Base-by-base conservation (phyloP, 805 yeast genomes). In the Millerozyma acaciae region DNA sequence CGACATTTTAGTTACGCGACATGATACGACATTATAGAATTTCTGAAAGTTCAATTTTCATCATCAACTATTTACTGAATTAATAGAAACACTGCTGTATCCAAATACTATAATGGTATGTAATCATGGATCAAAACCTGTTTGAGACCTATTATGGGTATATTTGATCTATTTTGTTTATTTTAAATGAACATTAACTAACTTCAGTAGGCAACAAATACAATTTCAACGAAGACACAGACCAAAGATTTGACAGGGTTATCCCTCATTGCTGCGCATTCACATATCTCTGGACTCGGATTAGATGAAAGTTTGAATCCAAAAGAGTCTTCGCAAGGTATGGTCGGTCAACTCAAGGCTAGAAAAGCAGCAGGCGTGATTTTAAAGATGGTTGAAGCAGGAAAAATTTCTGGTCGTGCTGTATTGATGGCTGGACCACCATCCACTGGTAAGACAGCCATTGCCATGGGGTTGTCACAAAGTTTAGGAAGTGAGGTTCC, bases 401-500 rank as follows among this genome's bases (percentile, higher is more conserved):
- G 96, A 32, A 79, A 85, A 45, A 90, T 93, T 61, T 96, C 97
- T 15, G 99, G 99, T 17, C 77, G 97, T 46, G 97, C 97, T 1
- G 93, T 89, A 14, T 65, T 93, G 42, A 73, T 93, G 40, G 97
- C 98, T 0, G 99, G 99, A 25, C 97, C 97, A 8, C 98, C 98
- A 18, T 86, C 96, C 9, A 93, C 98, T 0, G 99, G 99, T 61
- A 93, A 93, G 60, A 93, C 99, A 3, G 99, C 99, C 23, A 76
- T 93, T 49, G 98, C 99, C 9, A 84, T 88, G 83, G 98, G 97
- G 12, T 70, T 84, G 25, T 73, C 88, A 2, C 89, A 83, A 54
- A 79, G 76, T 33, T 66, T 84, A 46, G 84, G 84, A 20, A 51
- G 65, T 9, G 87, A 80, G 42, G 97, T 93, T 38, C 98, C 98